Evolutionary conservation across 164 flowering plant species (phyloP).

Genomic region (Magnolia kwangsiensis): DNA sequence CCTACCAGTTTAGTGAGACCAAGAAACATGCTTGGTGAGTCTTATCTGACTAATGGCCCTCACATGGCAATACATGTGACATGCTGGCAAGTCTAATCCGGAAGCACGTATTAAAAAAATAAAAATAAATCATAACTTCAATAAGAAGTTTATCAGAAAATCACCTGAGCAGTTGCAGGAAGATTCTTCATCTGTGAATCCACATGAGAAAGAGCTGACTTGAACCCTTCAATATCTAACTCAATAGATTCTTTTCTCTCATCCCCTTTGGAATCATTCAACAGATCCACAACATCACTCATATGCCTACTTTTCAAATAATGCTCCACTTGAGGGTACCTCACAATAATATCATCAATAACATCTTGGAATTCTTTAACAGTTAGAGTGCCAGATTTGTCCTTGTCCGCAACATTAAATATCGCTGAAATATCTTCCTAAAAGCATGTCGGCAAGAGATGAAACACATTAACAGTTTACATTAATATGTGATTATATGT

Average conservation of each 20-base stretch:
- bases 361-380: conserved; percentile 62
- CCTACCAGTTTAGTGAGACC: background rate
- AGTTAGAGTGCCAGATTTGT: conserved; percentile 58
- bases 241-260: conserved; percentile 34
- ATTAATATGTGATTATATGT: background rate
- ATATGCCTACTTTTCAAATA: conserved; percentile 65
- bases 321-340: conserved; percentile 91
- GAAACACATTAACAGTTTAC: background rate
- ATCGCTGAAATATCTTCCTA: conserved; percentile 82
- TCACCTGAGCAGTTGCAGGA: conserved; percentile 98
- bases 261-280: conserved; percentile 55
- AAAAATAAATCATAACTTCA: background rate
- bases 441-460: background rate
- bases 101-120: background rate
- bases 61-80: background rate
- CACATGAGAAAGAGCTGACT: conserved; percentile 62
- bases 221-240: conserved; percentile 75
- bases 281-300: conserved; percentile 41
- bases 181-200: conserved; percentile 88
- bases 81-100: background rate
- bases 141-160: background rate
- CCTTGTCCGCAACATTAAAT: conserved; percentile 74
- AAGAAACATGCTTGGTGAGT: background rate
- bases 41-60: background rate
- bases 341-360: conserved; percentile 56